Conservation (phyloP, 495 filamentous ascomycete species). For the Xylaria flabelliformis region DNA sequence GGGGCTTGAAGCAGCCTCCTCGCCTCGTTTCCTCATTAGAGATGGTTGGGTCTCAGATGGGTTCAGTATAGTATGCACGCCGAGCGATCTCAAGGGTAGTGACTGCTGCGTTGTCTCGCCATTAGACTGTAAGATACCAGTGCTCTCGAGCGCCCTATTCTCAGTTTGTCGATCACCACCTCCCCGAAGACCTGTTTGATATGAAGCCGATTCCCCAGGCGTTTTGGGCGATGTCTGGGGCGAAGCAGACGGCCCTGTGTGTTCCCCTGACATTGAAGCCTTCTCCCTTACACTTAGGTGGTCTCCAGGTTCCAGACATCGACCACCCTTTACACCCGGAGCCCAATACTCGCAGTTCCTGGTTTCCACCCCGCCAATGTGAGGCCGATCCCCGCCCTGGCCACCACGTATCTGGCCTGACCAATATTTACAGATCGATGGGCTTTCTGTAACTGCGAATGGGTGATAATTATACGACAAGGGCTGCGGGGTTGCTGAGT, state of each 20-base stretch:
- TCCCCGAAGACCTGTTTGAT: conserved; percentile 35
- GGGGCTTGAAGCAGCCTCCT: conserved; percentile 31
- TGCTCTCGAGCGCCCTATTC: conserved; percentile 33
- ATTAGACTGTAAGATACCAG: conserved; percentile 36
- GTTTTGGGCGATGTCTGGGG: conserved; percentile 44
- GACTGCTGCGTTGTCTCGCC: conserved; percentile 45
- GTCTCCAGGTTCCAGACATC: conserved; percentile 60
- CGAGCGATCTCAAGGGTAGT: conserved; percentile 49
- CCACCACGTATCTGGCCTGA: conserved; percentile 33
- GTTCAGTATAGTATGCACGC: conserved; percentile 60
- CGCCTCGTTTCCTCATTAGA: conserved; percentile 6
- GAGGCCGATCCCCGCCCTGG: conserved; percentile 43
- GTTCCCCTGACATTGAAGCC: conserved; percentile 65
- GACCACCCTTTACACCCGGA: conserved; percentile 47
- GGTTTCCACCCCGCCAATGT: conserved; percentile 38
- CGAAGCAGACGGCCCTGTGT: conserved; percentile 56
- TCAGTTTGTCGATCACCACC: conserved; percentile 34
- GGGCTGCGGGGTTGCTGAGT: conserved; percentile 21
- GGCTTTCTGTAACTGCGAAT: conserved; percentile 21
- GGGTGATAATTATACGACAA: conserved; percentile 25
- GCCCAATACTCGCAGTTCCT: conserved; percentile 38
- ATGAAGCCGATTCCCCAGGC: conserved; percentile 34
- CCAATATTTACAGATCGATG: conserved; percentile 18
- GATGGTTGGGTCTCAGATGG: conserved; percentile 43
- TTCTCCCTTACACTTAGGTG: conserved; percentile 60